Conservation (phyloP, 2,329 filamentous ascomycete species). For the Hirsutella rhossiliensis region DNA sequence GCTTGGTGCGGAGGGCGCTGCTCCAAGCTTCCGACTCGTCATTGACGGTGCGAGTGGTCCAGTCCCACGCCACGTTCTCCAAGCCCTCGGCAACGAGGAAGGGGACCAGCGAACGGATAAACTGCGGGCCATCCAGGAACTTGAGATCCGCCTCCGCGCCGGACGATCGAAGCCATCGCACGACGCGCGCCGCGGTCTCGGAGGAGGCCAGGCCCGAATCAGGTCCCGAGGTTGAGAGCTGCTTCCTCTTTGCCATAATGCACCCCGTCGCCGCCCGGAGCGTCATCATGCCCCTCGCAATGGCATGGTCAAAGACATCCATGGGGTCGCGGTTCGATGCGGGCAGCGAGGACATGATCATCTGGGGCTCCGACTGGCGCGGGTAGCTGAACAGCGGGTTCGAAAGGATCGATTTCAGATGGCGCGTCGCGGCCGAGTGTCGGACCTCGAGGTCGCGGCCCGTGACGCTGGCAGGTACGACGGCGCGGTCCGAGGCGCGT, state of each 20-base stretch:
- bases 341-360: conserved; percentile 3
- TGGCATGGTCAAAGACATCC: conserved; percentile 43
- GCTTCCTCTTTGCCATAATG: conserved; percentile 32
- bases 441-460: conserved; percentile 15
- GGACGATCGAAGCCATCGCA: conserved; percentile 41
- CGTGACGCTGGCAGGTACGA: conserved; percentile 6
- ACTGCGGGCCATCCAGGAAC: conserved; percentile 29
- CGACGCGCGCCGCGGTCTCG: conserved; percentile 33
- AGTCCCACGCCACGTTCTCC: conserved; percentile 39
- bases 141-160: conserved; percentile 31
- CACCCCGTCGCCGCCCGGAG: conserved; percentile 40
- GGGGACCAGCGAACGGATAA: conserved; percentile 28
- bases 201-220: conserved; percentile 23
- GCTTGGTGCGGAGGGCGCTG: conserved; percentile 12
- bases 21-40: conserved; percentile 9
- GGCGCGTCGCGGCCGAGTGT: conserved; percentile 27
- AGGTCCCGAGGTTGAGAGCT: conserved; percentile 17
- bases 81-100: conserved; percentile 41
- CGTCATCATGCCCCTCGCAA: conserved; percentile 44
- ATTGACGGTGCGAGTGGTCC: conserved; percentile 31
- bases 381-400: conserved; percentile 41
- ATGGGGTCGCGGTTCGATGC: conserved; percentile 29
- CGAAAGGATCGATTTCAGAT: conserved; percentile 43
- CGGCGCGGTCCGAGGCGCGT: conserved; percentile 18
- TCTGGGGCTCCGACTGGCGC: conserved; percentile 9